Conservation (phyloP, 495 filamentous ascomycete species). For the Penicillium silybi region DNA sequence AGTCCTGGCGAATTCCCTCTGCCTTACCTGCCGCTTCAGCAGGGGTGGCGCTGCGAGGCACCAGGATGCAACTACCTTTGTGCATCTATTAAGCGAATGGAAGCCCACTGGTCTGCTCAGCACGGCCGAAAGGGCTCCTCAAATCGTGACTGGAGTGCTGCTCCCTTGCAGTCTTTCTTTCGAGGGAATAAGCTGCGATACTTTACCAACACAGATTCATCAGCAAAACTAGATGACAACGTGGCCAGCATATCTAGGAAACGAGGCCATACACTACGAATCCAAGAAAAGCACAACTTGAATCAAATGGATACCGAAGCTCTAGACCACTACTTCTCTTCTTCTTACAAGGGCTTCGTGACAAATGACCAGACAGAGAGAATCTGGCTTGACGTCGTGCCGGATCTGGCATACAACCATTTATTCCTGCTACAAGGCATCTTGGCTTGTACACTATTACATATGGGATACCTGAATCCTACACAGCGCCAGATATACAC, state of each 20-base stretch:
- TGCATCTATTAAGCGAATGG: conserved; percentile 27
- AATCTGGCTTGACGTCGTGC: conserved; percentile 20
- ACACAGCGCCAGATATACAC: conserved; percentile 9
- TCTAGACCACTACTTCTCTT: conserved; percentile 16
- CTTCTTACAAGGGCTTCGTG: conserved; percentile 17
- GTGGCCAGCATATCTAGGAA: too few relatives aligned
- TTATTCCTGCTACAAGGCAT: conserved; percentile 34
- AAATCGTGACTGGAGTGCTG: conserved; percentile 11
- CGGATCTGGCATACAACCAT: conserved; percentile 16
- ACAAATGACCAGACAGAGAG: conserved; percentile 6
- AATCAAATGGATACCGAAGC: conserved; percentile 9
- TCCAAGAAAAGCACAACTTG: conserved; percentile 9
- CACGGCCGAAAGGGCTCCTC: conserved; percentile 13
- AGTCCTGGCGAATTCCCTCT: conserved; percentile 26
- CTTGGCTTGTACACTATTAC: conserved; percentile 30
- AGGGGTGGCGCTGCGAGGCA: conserved; percentile 24
- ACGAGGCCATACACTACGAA: neutral
- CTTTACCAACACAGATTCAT: conserved; percentile 15
- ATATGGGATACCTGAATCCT: conserved; percentile 22
- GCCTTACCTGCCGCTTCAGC: conserved; percentile 20
- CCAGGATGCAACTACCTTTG: conserved; percentile 26
- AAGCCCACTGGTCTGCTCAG: conserved; percentile 22
- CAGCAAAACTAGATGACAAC: too few relatives aligned
- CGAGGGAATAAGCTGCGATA: conserved; percentile 26
- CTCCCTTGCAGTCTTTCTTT: conserved; percentile 26